phyloP scores from a whole-genome alignment of 176 grass and related monocot genomes.

The Aegilops speltoides region DNA sequence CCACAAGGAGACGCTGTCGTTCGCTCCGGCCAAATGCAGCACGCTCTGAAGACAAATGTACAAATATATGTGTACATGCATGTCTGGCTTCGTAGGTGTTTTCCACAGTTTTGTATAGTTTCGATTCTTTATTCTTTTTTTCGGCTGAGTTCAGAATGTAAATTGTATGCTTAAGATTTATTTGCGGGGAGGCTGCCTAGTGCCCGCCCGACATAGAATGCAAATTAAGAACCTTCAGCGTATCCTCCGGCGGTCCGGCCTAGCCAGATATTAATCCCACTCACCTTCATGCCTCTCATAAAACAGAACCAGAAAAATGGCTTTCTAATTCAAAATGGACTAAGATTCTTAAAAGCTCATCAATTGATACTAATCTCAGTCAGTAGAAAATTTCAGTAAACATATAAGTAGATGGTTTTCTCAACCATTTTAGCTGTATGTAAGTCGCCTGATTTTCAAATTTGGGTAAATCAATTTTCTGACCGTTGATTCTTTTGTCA shows the following conservation, averaged over 20 bases:
- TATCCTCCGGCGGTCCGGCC: too few relatives aligned
- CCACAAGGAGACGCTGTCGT: slow-evolving; percentile 42
- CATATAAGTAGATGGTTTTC: too few relatives aligned
- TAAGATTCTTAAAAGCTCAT: background rate
- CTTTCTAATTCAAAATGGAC: background rate
- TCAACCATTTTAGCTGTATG: too few relatives aligned
- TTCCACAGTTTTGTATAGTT: background rate
- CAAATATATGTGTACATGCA: background rate
- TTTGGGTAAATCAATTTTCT: too few relatives aligned
- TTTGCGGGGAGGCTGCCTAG: background rate
- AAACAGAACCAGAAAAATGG: background rate
- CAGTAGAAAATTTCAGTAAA: too few relatives aligned
- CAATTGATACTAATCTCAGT: too few relatives aligned
- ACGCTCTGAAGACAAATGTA: slow-evolving; percentile 27
- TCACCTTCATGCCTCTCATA: background rate
- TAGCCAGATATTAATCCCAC: background rate
- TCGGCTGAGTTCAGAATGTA: background rate
- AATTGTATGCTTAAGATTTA: background rate
- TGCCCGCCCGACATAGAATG: too few relatives aligned
- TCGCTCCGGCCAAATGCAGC: slow-evolving; percentile 48
- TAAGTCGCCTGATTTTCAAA: too few relatives aligned
- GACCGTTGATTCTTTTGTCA: too few relatives aligned
- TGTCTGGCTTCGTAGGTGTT: background rate
- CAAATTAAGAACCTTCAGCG: background rate
- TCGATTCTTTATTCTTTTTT: background rate